Conservation (phyloP, 2,329 filamentous ascomycete genomes). For the Trichoderma citrinoviride region DNA sequence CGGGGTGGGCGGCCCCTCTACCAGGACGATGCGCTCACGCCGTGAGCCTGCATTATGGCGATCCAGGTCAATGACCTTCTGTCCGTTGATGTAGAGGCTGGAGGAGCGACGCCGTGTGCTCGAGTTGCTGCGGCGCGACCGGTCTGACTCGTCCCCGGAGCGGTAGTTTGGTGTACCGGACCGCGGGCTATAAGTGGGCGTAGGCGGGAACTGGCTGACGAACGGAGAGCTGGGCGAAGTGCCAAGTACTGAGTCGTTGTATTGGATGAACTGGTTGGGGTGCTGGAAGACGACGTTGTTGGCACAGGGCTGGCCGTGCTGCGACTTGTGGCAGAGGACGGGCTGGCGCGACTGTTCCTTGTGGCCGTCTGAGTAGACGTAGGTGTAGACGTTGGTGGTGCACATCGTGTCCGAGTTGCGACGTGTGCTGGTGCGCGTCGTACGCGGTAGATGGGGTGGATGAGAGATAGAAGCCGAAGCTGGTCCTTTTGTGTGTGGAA, state of each 20-base stretch:
- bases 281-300: constrained; percentile 43
- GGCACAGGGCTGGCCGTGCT: constrained; percentile 42
- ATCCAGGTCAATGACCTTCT: constrained; percentile 37
- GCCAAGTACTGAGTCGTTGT: constrained; percentile 30
- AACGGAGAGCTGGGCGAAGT: constrained; percentile 34
- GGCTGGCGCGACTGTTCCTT: constrained; percentile 36
- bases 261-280: constrained; percentile 38
- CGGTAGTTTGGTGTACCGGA: constrained; percentile 35
- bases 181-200: constrained; percentile 38
- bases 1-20: constrained; percentile 46
- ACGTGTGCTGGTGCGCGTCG: constrained; percentile 11
- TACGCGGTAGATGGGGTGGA: background rate
- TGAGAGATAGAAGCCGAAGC: background rate
- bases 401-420: constrained; percentile 46
- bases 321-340: constrained; percentile 41
- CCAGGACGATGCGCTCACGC: constrained; percentile 45
- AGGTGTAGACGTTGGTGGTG: constrained; percentile 46
- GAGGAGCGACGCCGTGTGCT: constrained; percentile 36
- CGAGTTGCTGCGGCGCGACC: constrained; percentile 33
- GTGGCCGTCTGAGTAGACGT: constrained; percentile 47
- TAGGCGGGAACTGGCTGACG: constrained; percentile 39
- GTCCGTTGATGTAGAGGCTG: constrained; percentile 40
- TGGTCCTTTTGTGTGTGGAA: background rate
- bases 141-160: constrained; percentile 40
- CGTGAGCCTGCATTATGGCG: constrained; percentile 33